Evolutionary conservation across 176 grass and related monocot species (phyloP), one percentile per base, ranked within the genome.

Genomic region (Musa schizocarpa): DNA sequence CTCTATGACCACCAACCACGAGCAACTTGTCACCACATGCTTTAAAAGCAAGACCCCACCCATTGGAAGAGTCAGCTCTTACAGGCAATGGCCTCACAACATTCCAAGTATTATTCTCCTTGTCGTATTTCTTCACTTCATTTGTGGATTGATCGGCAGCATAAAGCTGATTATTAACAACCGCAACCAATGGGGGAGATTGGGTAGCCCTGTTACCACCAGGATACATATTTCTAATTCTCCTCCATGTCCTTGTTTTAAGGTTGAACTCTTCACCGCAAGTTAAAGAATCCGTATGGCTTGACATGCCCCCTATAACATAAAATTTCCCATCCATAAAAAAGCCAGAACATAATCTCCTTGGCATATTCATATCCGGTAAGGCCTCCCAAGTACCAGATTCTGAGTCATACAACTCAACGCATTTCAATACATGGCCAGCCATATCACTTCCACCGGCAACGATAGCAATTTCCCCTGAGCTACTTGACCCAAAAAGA

Each of bases 261-360:
- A 92, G 79, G 80, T 87, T 78, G 63, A 83, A 92, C 79, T 91
- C 88, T 65, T 96, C 92, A 19, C 92, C 92, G 77, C 92, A 96
- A 53, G 88, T 88, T 59, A 96, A 74, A 56, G 88, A 85, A 80
- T 87, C 76, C 25, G 77, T 79, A 58, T 87, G 71, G 26, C 75
- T 84, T 5, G 79, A 86, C 68, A 96, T 83, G 20, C 92, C 92
- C 25, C 92, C 92, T 21, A 96, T 96, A 29, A 88, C 86, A 71
- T 92, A 96, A 62, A 96, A 96, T 65, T 92, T 96, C 8, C 84
- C 86, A 74, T 96, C 92, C 92, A 96, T 89, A 83, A 96, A 96
- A 76, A 96, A 91, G 34, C 92, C 92, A 13, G 92, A 88, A 23
- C 85, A 91, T 17, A 86, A 85, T 66, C 81, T 87, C 76, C 88